These are phyloP conservation scores for Staphylotrichum tortipilum DNA, from an alignment of 495 filamentous ascomycete genomes.

Conservation along the genomic window DNA sequence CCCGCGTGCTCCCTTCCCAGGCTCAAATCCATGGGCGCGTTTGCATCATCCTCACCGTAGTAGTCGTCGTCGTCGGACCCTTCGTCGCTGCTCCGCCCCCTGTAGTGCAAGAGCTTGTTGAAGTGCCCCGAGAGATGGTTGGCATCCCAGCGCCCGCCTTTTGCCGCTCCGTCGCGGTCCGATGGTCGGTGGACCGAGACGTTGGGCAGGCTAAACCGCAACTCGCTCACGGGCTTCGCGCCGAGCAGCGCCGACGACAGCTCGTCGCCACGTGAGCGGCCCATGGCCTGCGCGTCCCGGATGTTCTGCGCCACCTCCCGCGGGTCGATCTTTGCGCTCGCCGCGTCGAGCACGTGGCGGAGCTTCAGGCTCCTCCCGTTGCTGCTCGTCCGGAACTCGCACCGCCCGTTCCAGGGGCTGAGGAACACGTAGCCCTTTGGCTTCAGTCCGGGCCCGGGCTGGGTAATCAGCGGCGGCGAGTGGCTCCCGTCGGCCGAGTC, in stretches of 20 bases:
- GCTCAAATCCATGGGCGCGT: constrained; percentile 51
- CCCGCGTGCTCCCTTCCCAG: constrained; percentile 70
- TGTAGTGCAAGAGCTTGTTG: constrained; percentile 22
- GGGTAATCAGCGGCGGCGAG: constrained; percentile 26
- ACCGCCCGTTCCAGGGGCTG: constrained; percentile 79
- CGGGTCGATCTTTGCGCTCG: constrained; percentile 31
- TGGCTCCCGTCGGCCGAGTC: constrained; percentile 26
- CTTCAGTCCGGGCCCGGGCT: constrained; percentile 37
- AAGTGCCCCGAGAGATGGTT: constrained; percentile 33
- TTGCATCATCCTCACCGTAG: constrained; percentile 15
- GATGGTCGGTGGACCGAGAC: constrained; percentile 64
- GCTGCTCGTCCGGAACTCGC: constrained; percentile 70
- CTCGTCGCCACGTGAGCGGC: constrained; percentile 20
- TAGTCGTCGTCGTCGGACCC: constrained; percentile 27
- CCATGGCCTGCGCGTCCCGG: constrained; percentile 25
- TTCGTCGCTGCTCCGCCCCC: constrained; percentile 19
- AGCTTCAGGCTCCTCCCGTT: constrained; percentile 69
- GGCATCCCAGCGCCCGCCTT: constrained; percentile 11
- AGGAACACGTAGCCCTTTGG: constrained; percentile 55
- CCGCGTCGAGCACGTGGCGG: constrained; percentile 53
- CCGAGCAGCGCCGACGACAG: constrained; percentile 20
- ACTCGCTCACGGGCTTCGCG: constrained; percentile 61
- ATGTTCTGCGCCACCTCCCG: constrained; percentile 30
- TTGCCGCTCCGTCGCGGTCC: constrained; percentile 55
- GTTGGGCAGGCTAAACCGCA: constrained; percentile 75